These are phyloP conservation scores for Filosporella fistucella DNA, from an alignment of 495 filamentous ascomycete species.

Conservation along the genomic window DNA sequence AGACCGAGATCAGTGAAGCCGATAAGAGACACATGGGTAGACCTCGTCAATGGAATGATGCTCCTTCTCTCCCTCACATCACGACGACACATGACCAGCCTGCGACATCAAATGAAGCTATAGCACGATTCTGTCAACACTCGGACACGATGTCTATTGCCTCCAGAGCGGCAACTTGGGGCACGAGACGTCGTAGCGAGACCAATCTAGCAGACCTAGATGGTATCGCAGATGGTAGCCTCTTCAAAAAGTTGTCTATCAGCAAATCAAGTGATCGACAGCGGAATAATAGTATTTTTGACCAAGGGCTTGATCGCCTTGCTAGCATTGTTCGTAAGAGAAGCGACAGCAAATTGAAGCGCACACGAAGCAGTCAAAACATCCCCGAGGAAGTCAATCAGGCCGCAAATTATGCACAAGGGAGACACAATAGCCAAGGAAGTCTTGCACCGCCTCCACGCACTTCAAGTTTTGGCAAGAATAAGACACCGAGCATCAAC, in stretches of 20 bases:
- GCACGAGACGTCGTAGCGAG: conserved; percentile 58
- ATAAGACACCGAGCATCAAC: conserved; percentile 55
- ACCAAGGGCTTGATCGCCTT: conserved; percentile 27
- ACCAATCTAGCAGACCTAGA: conserved; percentile 54
- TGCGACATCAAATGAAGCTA: conserved; percentile 47
- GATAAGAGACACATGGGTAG: conserved; percentile 41
- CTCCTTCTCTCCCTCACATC: conserved; percentile 38
- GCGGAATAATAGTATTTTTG: conserved; percentile 37
- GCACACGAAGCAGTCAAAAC: conserved; percentile 25
- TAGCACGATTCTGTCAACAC: conserved; percentile 40
- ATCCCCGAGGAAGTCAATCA: conserved; percentile 27
- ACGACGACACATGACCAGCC: conserved; percentile 30
- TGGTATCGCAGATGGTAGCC: conserved; percentile 49
- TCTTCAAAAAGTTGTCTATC: conserved; percentile 60
- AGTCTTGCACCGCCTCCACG: conserved; percentile 48
- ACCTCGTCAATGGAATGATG: conserved; percentile 42
- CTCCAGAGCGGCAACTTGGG: conserved; percentile 71
- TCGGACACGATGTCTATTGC: conserved; percentile 46
- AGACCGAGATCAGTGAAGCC: conserved; percentile 30
- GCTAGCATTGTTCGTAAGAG: conserved; percentile 54
- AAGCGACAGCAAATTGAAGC: conserved; percentile 43
- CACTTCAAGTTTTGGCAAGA: conserved; percentile 53
- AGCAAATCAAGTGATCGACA: conserved; percentile 30
- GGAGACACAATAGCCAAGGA: conserved; percentile 47
- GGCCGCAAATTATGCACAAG: conserved; percentile 25